Evolutionary conservation across 192 early-diverging fungal genomes (phyloP).

Genomic region (Coemansia sp.): DNA sequence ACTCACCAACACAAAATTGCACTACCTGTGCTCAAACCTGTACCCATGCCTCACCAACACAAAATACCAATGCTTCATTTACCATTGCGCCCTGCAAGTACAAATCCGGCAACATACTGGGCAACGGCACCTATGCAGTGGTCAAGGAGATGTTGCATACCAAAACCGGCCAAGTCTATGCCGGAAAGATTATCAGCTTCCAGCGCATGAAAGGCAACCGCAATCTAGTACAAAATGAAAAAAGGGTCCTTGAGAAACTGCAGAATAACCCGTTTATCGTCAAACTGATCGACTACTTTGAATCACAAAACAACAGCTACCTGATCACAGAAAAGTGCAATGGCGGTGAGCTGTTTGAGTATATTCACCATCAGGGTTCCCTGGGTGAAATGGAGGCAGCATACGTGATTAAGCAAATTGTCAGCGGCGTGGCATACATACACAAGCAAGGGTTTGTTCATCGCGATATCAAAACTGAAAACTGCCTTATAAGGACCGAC

Average conservation of each 20-base stretch:
- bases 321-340: slow-evolving; percentile 73
- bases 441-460: slow-evolving; percentile 89
- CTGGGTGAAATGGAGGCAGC: slow-evolving; percentile 83
- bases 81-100: slow-evolving; percentile 42
- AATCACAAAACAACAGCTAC: slow-evolving; percentile 75
- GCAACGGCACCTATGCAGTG: slow-evolving; percentile 43
- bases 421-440: slow-evolving; percentile 77
- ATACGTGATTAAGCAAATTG: slow-evolving; percentile 70
- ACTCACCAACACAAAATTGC: too few relatives aligned
- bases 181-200: slow-evolving; percentile 82
- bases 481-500: slow-evolving; percentile 68
- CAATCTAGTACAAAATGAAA: slow-evolving; percentile 71
- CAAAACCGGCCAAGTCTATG: slow-evolving; percentile 66
- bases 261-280: slow-evolving; percentile 74
- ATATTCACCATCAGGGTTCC: slow-evolving; percentile 66
- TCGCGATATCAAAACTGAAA: slow-evolving; percentile 75
- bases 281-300: slow-evolving; percentile 76
- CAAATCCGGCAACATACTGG: slow-evolving; percentile 28
- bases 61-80: too few relatives aligned
- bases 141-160: slow-evolving; percentile 56
- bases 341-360: slow-evolving; percentile 94
- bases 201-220: slow-evolving; percentile 67
- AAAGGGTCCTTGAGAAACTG: slow-evolving; percentile 64
- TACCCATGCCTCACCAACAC: too few relatives aligned
- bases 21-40: too few relatives aligned